These are phyloP conservation scores for Schizochytrium sp. DNA, from an alignment of 108 stramenopile species.

Conservation along the genomic window DNA sequence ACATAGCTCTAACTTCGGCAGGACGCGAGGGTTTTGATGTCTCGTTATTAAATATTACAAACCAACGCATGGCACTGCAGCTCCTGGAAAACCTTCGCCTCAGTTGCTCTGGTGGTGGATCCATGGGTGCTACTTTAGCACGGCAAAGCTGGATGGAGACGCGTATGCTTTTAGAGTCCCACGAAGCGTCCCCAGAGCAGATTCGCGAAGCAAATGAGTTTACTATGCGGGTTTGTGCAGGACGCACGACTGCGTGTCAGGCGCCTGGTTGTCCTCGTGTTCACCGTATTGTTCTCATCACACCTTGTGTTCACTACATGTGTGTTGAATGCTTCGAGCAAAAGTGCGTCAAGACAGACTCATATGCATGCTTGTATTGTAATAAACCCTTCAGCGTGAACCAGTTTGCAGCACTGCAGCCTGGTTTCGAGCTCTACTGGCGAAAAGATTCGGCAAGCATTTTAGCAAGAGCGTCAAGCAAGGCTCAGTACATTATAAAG, in stretches of 20 bases:
- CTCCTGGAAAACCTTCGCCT: constrained; percentile 16
- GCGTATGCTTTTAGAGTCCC: constrained; percentile 9
- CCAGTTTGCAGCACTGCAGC: constrained; percentile 58
- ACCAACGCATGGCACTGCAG: not conserved
- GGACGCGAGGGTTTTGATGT: constrained; percentile 3
- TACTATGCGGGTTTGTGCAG: not conserved
- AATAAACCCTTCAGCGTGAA: not conserved
- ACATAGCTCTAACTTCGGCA: constrained; percentile 6
- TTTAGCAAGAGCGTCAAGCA: constrained; percentile 23
- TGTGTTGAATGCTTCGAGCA: constrained; percentile 46
- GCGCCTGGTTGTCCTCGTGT: constrained; percentile 8
- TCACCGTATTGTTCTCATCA: constrained; percentile 44
- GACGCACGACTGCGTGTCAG: not conserved
- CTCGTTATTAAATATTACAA: constrained; percentile 37
- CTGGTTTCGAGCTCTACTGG: constrained; percentile 53
- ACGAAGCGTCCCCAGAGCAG: constrained; percentile 32
- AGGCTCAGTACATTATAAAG: constrained; percentile 55
- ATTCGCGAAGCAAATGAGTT: constrained; percentile 32
- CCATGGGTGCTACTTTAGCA: constrained; percentile 40
- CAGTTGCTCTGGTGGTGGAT: constrained; percentile 49
- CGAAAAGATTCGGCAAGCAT: not conserved
- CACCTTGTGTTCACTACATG: constrained; percentile 52
- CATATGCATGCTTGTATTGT: constrained; percentile 10
- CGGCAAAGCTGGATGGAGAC: constrained; percentile 60
- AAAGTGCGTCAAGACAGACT: constrained; percentile 19